phyloP scores from a whole-genome alignment of 768 basidiomycete species.

The Lentinus tigrinus region DNA sequence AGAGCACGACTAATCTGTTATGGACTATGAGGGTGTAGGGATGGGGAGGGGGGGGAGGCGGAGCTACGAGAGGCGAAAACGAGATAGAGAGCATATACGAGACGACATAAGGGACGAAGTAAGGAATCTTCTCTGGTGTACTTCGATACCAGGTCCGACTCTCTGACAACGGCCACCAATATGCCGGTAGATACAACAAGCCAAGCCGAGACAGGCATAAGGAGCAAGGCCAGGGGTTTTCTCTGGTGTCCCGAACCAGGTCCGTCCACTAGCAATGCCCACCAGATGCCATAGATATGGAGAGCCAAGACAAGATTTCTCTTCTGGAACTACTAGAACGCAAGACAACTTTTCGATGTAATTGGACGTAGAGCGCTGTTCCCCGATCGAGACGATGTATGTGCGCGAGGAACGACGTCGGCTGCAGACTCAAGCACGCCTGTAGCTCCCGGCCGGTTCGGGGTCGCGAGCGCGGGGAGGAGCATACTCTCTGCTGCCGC shows the following conservation, averaged over 20 bases:
- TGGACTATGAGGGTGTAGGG: not conserved
- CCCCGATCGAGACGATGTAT: not conserved
- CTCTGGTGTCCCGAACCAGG: not conserved
- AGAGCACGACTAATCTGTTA: not conserved
- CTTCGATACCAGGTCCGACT: not conserved
- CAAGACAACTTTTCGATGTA: not conserved
- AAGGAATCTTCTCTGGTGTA: not conserved
- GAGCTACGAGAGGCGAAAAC: not conserved
- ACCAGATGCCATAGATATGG: not conserved
- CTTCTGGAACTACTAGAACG: not conserved
- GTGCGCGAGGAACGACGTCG: not conserved
- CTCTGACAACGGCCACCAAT: not conserved
- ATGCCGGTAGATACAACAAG: not conserved
- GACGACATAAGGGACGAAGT: not conserved
- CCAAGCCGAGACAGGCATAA: not conserved
- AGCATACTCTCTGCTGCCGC: conserved; percentile 40
- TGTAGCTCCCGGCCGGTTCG: conserved; percentile 31
- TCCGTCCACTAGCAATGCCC: not conserved
- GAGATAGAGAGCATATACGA: not conserved
- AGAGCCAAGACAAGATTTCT: not conserved
- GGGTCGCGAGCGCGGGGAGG: conserved; percentile 33
- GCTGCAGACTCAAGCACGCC: conserved; percentile 18
- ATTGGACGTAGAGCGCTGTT: no score
- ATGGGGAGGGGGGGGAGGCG: not conserved
- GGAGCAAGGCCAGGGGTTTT: not conserved